Conservation (phyloP, 1,139 yeast species). For the Debaryomyces sp. region DNA sequence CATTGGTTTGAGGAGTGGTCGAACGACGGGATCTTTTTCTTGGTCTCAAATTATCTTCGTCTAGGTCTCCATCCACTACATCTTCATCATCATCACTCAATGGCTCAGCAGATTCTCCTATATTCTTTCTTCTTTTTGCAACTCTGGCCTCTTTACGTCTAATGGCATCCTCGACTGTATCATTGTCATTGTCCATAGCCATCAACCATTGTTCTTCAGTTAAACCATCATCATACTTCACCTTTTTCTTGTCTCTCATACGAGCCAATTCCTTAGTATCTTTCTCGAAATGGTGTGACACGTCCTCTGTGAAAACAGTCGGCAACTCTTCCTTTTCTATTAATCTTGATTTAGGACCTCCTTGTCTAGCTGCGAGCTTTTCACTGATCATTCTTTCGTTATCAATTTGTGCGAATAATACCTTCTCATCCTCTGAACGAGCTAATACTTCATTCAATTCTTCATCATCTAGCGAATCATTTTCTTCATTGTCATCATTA, state of each 20-base stretch:
- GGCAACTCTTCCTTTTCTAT: constrained; percentile 78
- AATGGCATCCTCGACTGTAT: constrained; percentile 70
- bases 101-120: constrained; percentile 22
- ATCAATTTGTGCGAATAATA: constrained; percentile 69
- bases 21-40: constrained; percentile 30
- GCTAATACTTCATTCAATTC: constrained; percentile 89
- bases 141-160: constrained; percentile 56
- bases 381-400: constrained; percentile 58
- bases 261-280: constrained; percentile 59
- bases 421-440: constrained; percentile 74
- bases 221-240: constrained; percentile 87
- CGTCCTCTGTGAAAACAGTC: constrained; percentile 73
- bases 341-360: constrained; percentile 55
- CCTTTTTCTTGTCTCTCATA: constrained; percentile 79
- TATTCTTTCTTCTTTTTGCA: constrained; percentile 35
- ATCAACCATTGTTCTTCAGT: constrained; percentile 93
- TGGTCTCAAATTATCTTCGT: constrained; percentile 21
- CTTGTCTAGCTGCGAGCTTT: constrained; percentile 39
- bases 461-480: constrained; percentile 69
- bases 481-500: constrained; percentile 59
- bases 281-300: constrained; percentile 63
- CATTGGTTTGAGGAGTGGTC: constrained; percentile 25
- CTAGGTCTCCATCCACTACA: constrained; percentile 31
- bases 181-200: constrained; percentile 65
- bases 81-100: constrained; percentile 27